These are phyloP conservation scores for Pleomassaria siparia DNA, from an alignment of 2,329 filamentous ascomycete species.

Conservation along the genomic window DNA sequence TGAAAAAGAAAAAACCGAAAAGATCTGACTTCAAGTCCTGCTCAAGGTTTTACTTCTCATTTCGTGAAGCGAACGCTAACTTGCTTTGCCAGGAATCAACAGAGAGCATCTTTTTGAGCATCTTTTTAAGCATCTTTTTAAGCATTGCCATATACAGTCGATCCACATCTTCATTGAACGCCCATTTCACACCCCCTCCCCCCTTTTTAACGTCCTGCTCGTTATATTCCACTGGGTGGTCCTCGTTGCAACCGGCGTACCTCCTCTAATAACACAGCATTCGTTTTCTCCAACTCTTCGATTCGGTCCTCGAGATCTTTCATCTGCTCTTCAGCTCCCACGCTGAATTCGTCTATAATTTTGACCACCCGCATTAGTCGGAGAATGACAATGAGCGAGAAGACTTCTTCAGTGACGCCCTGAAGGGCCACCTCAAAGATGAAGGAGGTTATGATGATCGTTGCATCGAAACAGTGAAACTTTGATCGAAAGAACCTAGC, in stretches of 20 bases:
- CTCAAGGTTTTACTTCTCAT: background rate
- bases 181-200: background rate
- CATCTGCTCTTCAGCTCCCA: slow-evolving; percentile 64
- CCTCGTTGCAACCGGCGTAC: slow-evolving; percentile 11
- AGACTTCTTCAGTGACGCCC: slow-evolving; percentile 63
- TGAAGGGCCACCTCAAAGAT: slow-evolving; percentile 62
- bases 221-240: background rate
- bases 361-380: slow-evolving; percentile 71
- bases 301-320: slow-evolving; percentile 58
- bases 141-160: too few relatives aligned
- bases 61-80: background rate
- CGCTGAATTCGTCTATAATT: slow-evolving; percentile 68
- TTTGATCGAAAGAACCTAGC: slow-evolving; percentile 36
- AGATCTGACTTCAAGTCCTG: slow-evolving; percentile 7
- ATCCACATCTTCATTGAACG: too few relatives aligned
- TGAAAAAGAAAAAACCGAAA: slow-evolving; percentile 13
- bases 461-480: slow-evolving; percentile 67
- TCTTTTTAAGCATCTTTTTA: too few relatives aligned
- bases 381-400: slow-evolving; percentile 66
- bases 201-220: too few relatives aligned
- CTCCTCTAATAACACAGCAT: slow-evolving; percentile 49
- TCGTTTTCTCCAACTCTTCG: slow-evolving; percentile 54
- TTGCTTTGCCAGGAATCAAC: background rate
- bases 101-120: background rate
- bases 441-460: slow-evolving; percentile 64